Evolutionary conservation across 257 asterid species (phyloP).

Genomic region (Coffea canephora): DNA sequence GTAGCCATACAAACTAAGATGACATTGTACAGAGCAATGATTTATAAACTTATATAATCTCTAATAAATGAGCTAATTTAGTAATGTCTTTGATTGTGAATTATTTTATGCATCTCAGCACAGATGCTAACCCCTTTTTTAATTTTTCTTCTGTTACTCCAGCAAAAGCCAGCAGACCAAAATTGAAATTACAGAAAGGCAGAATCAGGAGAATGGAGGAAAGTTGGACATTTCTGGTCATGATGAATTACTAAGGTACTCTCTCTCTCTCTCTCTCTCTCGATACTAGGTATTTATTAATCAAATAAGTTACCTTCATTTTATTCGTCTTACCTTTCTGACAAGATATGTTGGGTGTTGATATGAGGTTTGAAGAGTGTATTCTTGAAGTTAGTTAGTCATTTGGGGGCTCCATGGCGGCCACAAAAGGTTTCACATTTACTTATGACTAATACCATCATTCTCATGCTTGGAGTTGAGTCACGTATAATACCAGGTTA

Average conservation of each 20-base stretch:
- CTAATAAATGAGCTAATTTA: neutral
- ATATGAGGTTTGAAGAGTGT: too few species aligned
- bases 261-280: neutral
- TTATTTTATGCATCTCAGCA: neutral
- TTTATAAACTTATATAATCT: neutral
- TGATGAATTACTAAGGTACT: conserved; percentile 37
- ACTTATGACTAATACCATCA: too few species aligned
- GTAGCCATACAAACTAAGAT: neutral
- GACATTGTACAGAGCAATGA: neutral
- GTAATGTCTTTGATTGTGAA: neutral
- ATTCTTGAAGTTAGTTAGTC: too few species aligned
- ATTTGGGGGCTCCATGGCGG: too few species aligned
- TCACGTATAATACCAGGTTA: too few species aligned
- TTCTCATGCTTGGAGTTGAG: neutral
- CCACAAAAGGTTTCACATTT: neutral
- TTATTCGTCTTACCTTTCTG: neutral
- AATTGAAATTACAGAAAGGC: conserved; percentile 30
- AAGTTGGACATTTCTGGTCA: conserved; percentile 35
- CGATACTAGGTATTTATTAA: too few species aligned
- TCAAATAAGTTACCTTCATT: too few species aligned
- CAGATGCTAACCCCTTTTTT: neutral
- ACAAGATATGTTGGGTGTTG: neutral
- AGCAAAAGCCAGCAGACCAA: conserved; percentile 38
- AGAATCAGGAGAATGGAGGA: conserved; percentile 34
- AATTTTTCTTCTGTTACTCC: neutral